phyloP scores from a whole-genome alignment of 352 stramenopile species.

The Phytophthora multivora region DNA sequence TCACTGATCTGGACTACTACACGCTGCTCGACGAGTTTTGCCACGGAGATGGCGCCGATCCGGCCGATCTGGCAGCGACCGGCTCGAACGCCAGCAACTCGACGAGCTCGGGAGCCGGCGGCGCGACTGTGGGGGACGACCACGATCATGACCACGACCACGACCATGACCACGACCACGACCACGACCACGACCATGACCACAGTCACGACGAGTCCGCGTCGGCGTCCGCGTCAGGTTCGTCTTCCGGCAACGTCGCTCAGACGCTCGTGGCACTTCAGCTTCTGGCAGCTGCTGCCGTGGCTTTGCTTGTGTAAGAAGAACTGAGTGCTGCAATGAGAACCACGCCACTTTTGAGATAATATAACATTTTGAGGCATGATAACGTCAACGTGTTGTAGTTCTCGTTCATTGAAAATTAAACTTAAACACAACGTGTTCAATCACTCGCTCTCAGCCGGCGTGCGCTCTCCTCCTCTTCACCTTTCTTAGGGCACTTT shows the following conservation, averaged over 20 bases:
- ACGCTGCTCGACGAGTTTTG: constrained; percentile 45
- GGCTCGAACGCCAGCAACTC: constrained; percentile 18
- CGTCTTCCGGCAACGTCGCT: constrained; percentile 5
- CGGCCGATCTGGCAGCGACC: constrained; percentile 23
- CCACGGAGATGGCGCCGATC: constrained; percentile 43
- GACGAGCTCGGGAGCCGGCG: constrained; percentile 13
- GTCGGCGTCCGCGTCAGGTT: constrained; percentile 1
- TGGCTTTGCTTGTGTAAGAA: constrained; percentile 47
- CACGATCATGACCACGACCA: constrained; percentile 5
- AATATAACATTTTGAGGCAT: neutral
- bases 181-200: constrained; percentile 15
- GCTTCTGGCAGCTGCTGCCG: constrained; percentile 33
- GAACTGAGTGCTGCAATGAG: neutral
- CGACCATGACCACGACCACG: constrained; percentile 3
- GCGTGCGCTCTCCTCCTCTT: neutral
- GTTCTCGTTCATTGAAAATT: neutral
- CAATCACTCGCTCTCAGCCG: neutral
- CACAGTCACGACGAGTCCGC: constrained; percentile 16
- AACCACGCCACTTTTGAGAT: neutral
- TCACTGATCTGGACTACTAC: constrained; percentile 44
- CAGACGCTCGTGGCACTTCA: constrained; percentile 10
- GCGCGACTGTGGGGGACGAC: constrained; percentile 20
- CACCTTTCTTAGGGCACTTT: constrained; percentile 12
- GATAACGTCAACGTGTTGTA: too few species aligned
- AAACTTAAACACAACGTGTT: neutral